A percentile compares a stretch with the other conserved stretches of the same genome.
Conservation (phyloP, 768 basidiomycete genomes). For the Trametes cinnabarina region DNA sequence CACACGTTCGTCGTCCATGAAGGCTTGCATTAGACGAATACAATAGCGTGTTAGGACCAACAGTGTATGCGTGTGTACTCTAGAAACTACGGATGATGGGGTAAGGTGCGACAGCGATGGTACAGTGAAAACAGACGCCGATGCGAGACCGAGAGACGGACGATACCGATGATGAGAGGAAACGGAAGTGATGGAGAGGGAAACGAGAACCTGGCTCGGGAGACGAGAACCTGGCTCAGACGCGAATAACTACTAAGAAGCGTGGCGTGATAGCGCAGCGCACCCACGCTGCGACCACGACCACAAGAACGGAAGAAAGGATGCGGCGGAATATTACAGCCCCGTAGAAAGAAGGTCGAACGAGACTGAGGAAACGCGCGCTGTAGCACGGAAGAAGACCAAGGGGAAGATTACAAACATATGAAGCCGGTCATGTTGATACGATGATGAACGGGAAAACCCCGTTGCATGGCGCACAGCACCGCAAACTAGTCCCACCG, state of each 20-base stretch:
- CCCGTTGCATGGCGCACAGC: conserved; percentile 16
- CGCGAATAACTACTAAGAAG: neutral
- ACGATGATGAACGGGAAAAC: conserved; percentile 1
- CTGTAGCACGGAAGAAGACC: neutral
- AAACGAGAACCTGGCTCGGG: neutral
- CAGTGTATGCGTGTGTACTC: conserved; percentile 11
- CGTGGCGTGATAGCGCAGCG: conserved; percentile 1
- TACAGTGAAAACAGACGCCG: conserved; percentile 12
- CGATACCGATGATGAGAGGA: neutral
- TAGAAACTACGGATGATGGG: conserved; percentile 19
- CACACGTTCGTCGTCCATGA: neutral
- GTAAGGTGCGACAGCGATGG: conserved; percentile 18
- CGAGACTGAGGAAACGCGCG: neutral
- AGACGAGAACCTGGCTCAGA: neutral
- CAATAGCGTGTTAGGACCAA: conserved; percentile 15
- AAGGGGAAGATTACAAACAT: conserved; percentile 4
- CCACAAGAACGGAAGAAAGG: conserved; percentile 2
- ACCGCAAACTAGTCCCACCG: conserved; percentile 9
- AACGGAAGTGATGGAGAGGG: neutral
- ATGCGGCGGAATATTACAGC: conserved; percentile 2
- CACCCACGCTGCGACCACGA: conserved; percentile 9
- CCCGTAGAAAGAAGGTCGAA: neutral
- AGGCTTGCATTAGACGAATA: conserved; percentile 10
- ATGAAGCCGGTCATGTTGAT: neutral
- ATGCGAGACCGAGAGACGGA: neutral